These are phyloP conservation scores for Sugiyamaella mastotermitis DNA, from an alignment of 805 yeast genomes.

Conservation along the genomic window DNA sequence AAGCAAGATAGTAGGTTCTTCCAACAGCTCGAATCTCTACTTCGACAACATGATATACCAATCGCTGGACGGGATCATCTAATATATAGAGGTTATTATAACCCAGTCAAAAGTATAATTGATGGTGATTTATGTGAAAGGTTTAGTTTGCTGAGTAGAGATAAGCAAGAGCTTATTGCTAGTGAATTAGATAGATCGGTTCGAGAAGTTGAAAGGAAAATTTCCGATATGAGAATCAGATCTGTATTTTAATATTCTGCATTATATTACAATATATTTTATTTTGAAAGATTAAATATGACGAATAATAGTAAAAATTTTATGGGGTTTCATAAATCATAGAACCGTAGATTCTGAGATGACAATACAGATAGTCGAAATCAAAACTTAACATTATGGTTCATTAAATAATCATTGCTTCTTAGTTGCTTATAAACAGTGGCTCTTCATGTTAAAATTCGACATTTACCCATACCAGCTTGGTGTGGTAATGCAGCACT, in stretches of 20 bases:
- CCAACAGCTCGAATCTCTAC: constrained; percentile 44
- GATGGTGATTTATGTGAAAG: constrained; percentile 86
- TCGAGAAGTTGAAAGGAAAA: constrained; percentile 27
- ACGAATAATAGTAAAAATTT: constrained; percentile 1
- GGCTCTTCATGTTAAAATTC: constrained; percentile 18
- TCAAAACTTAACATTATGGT: too few species aligned
- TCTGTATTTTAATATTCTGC: constrained; percentile 22
- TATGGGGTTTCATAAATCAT: neutral
- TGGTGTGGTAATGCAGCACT: constrained; percentile 73
- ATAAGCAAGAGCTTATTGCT: constrained; percentile 26
- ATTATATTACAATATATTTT: too few species aligned
- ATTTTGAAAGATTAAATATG: too few species aligned
- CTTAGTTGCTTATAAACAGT: too few species aligned
- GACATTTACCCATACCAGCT: constrained; percentile 29
- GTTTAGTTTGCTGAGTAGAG: constrained; percentile 31
- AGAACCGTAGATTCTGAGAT: too few species aligned
- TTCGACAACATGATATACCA: constrained; percentile 24
- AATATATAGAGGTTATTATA: constrained; percentile 69
- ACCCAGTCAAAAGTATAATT: constrained; percentile 68
- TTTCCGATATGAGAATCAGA: constrained; percentile 27
- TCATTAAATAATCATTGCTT: too few species aligned
- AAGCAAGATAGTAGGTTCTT: constrained; percentile 57
- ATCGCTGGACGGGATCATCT: constrained; percentile 63
- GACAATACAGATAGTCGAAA: too few species aligned
- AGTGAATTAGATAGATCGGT: constrained; percentile 27